Evolutionary conservation across 768 basidiomycete genomes (phyloP).

Genomic region (Rickenella mellea): DNA sequence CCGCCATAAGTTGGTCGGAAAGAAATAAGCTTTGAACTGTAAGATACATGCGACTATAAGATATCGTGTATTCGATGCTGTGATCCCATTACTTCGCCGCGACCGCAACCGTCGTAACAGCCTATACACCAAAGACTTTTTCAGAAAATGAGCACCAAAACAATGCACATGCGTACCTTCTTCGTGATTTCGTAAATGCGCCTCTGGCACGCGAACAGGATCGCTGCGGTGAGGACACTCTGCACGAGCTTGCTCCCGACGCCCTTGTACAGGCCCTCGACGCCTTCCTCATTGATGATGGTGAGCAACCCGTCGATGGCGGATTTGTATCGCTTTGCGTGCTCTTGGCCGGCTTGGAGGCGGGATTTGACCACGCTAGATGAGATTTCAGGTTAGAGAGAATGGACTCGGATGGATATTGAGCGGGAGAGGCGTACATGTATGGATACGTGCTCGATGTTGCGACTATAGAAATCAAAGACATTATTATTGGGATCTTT

Average conservation of each 20-base stretch:
- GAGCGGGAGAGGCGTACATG: constrained; percentile 41
- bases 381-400: background rate
- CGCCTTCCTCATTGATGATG: constrained; percentile 71
- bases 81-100: too few species aligned
- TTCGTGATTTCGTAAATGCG: constrained; percentile 71
- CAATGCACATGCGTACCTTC: constrained; percentile 19
- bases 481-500: background rate
- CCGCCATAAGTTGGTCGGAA: too few species aligned
- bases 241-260: constrained; percentile 83
- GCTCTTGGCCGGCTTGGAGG: constrained; percentile 64
- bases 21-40: too few species aligned
- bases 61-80: too few species aligned
- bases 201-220: constrained; percentile 85
- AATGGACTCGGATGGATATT: background rate
- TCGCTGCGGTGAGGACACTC: constrained; percentile 87
- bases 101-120: too few species aligned
- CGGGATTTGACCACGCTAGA: constrained; percentile 65
- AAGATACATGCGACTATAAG: too few species aligned
- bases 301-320: constrained; percentile 67
- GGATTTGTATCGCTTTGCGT: constrained; percentile 64
- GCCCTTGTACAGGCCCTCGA: constrained; percentile 82
- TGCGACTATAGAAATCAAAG: constrained; percentile 25
- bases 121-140: background rate
- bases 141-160: background rate
- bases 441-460: constrained; percentile 64